Base-by-base conservation (phyloP, 306 rosid species). In the Cajanus cajan region DNA sequence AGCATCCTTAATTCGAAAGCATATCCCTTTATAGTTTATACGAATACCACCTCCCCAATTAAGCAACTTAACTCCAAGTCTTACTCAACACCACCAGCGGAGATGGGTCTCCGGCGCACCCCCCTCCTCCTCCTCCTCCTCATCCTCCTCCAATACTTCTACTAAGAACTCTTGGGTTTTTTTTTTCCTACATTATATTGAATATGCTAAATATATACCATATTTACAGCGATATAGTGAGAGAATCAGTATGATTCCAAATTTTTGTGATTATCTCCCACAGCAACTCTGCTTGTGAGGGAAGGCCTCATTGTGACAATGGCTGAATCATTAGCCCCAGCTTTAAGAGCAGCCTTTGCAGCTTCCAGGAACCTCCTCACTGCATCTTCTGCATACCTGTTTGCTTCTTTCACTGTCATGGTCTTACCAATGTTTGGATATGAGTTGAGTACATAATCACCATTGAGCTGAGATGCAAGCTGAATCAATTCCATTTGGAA, bases 391-490 rank as follows among this genome's bases (percentile, higher is more conserved):
- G 97, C 98, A 33, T 95, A 95, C 19, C 19, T 62, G 88, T 95
- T 92, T 36, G 98, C 98, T 79, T 91, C 93, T 50, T 83, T 81
- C 39, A 95, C 98, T 4, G 83, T 92, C 98, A 95, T 88, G 13
- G 34, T 83, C 77, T 84, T 68, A 34, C 98, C 98, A 0, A 92
- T 89, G 75, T 95, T 62, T 4, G 98, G 98, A 78, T 95, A 95
- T 0, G 90, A 79, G 8, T 88, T 86, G 15, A 92, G 93, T 19
- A 95, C 85, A 40, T 95, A 18, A 81, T 95, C 98, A 5, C 98
- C 98, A 15, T 86, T 91, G 54, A 95, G 97, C 89, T 95, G 98
- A 65, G 98, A 95, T 18, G 98, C 97, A 2, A 95, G 95, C 78
- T 95, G 98, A 72, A 95, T 95, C 51, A 95, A 55, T 72, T 95